Evolutionary conservation across 805 yeast genomes (phyloP).

Genomic region (Starmera pachycereana): DNA sequence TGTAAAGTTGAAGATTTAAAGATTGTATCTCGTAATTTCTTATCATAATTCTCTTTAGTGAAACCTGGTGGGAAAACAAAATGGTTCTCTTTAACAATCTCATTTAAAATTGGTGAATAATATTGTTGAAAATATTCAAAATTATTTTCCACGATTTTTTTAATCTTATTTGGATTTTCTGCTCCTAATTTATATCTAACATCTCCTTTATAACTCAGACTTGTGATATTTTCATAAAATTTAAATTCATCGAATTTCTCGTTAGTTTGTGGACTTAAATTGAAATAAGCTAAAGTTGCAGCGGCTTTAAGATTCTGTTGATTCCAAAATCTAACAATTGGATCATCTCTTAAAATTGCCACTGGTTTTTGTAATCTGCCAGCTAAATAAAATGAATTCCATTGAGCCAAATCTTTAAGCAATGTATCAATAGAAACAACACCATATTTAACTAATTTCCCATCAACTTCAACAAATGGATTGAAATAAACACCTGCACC

Average conservation of each 20-base stretch:
- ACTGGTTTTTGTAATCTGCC: slow-evolving; percentile 95
- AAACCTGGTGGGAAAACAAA: slow-evolving; percentile 28
- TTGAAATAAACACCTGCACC: slow-evolving; percentile 95
- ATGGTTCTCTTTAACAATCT: slow-evolving; percentile 22
- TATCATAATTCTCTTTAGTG: slow-evolving; percentile 24
- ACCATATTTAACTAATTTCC: slow-evolving; percentile 72
- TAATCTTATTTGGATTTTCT: slow-evolving; percentile 83
- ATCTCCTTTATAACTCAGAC: slow-evolving; percentile 83
- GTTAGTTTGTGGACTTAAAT: slow-evolving; percentile 17
- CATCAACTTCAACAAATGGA: slow-evolving; percentile 66
- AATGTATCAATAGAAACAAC: slow-evolving; percentile 57
- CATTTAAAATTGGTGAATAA: slow-evolving; percentile 50
- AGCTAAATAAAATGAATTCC: slow-evolving; percentile 82
- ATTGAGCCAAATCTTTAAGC: slow-evolving; percentile 61
- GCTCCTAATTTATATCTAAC: slow-evolving; percentile 79
- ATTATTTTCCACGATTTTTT: slow-evolving; percentile 78
- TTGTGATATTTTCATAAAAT: slow-evolving; percentile 68
- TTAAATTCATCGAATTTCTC: slow-evolving; percentile 44
- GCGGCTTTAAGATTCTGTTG: slow-evolving; percentile 75
- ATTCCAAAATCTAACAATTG: slow-evolving; percentile 53
- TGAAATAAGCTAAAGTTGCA: slow-evolving; percentile 43
- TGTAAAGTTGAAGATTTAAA: slow-evolving; percentile 64
- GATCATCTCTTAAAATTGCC: slow-evolving; percentile 55
- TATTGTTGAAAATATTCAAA: slow-evolving; percentile 54
- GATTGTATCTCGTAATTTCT: slow-evolving; percentile 43